Percentiles rank a stretch among this genome's conserved stretches.
phyloP scores from a whole-genome alignment of 2,329 filamentous ascomycete genomes.

The Fonsecaea multimorphosa region DNA sequence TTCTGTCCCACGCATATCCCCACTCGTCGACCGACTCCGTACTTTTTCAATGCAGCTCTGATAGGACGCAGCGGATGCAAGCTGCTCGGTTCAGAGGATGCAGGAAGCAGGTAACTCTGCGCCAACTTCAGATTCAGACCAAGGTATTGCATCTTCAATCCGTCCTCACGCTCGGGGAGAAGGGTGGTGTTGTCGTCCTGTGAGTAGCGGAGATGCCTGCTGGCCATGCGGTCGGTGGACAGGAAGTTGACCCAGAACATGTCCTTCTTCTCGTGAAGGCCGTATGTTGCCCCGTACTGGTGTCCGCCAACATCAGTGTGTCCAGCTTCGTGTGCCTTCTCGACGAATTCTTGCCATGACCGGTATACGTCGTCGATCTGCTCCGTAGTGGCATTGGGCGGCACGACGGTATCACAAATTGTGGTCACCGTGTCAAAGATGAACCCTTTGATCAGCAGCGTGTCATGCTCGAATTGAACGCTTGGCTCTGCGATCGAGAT shows the following conservation, averaged over 20 bases:
- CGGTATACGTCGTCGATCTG: conserved; percentile 11
- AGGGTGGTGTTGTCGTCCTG: conserved; percentile 13
- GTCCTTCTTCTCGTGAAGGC: neutral
- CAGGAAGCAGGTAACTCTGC: conserved; percentile 15
- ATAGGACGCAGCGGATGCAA: conserved; percentile 15
- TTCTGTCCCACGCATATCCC: conserved; percentile 7
- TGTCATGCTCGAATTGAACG: conserved; percentile 13
- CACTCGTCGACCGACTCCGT: conserved; percentile 8
- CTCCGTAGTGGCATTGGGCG: neutral
- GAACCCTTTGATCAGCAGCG: conserved; percentile 19
- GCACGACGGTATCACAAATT: conserved; percentile 5
- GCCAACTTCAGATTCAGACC: conserved; percentile 22
- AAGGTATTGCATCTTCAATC: conserved; percentile 19
- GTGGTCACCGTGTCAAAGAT: conserved; percentile 13
- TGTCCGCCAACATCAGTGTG: neutral
- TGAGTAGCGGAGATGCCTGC: conserved; percentile 6
- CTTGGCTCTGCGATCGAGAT: conserved; percentile 3
- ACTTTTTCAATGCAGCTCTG: conserved; percentile 14
- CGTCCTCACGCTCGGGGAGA: conserved; percentile 19
- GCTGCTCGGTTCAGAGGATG: neutral
- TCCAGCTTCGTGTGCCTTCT: conserved; percentile 3
- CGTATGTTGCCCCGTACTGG: neutral
- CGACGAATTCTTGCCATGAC: conserved; percentile 14
- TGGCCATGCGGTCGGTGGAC: conserved; percentile 11
- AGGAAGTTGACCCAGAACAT: conserved; percentile 21